Percentiles rank a stretch among this genome's conserved stretches.
phyloP scores from a whole-genome alignment of 2,329 filamentous ascomycete genomes.

The Aspergillus fumigatus region DNA sequence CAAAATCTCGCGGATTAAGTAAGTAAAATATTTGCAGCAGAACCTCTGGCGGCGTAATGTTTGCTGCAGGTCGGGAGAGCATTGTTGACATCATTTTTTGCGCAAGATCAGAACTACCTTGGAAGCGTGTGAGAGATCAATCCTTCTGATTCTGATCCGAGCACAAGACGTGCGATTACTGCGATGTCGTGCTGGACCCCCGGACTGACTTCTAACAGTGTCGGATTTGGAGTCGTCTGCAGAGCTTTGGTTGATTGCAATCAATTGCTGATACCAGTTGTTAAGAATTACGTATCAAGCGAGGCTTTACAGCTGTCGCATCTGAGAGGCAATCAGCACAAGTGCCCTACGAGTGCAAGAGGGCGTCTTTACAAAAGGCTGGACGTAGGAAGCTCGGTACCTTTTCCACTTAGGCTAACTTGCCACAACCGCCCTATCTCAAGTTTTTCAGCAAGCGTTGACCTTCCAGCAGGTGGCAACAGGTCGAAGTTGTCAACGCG shows the following conservation, averaged over 20 bases:
- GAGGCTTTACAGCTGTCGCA: neutral
- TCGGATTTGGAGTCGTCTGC: neutral
- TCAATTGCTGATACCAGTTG: neutral
- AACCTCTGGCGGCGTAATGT: constrained; percentile 45
- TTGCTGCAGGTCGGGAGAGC: constrained; percentile 26
- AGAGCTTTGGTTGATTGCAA: neutral
- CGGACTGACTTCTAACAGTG: neutral
- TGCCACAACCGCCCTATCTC: neutral
- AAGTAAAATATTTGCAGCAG: constrained; percentile 45
- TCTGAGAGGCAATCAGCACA: neutral
- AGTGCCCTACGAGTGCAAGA: neutral
- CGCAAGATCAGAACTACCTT: no score
- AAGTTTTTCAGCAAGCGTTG: neutral
- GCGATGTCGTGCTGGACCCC: neutral
- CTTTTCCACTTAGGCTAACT: neutral
- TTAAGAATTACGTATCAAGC: neutral
- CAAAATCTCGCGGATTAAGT: constrained; percentile 50
- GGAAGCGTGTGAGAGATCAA: neutral
- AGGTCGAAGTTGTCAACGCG: neutral
- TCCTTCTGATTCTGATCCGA: neutral
- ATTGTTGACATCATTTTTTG: neutral
- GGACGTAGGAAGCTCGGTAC: neutral
- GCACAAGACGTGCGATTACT: neutral
- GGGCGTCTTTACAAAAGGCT: neutral
- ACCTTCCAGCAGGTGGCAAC: neutral